Conservation (phyloP, 139 green algal genomes). For the Mychonastes homosphaera region DNA sequence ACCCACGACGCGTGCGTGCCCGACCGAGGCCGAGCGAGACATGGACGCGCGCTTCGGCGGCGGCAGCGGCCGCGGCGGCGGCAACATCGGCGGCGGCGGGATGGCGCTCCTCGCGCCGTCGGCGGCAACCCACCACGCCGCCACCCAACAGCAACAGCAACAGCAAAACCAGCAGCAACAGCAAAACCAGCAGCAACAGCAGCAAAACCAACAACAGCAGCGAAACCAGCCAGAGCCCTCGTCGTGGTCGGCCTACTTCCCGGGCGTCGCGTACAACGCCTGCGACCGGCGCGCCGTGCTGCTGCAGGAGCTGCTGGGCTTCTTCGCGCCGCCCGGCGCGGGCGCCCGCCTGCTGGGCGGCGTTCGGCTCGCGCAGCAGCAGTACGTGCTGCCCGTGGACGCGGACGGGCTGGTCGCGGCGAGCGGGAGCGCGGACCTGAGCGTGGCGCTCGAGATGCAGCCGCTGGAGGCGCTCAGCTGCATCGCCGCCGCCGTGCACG, state of each 20-base stretch:
- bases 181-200: no score
- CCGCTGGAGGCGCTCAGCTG: constrained; percentile 48
- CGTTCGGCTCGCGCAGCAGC: constrained; percentile 1
- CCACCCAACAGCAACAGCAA: no score
- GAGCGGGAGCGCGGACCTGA: constrained; percentile 31
- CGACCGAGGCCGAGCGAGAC: no score
- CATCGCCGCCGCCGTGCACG: constrained; percentile 35
- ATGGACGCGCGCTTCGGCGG: no score
- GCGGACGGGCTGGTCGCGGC: constrained; percentile 20
- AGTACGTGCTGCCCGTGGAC: constrained; percentile 26
- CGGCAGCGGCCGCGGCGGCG: no score
- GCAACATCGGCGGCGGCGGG: no score
- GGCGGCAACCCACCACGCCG: no score
- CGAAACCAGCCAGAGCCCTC: constrained; percentile 16
- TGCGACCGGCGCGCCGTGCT: constrained; percentile 35
- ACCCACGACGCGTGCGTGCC: no score
- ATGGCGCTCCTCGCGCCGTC: no score
- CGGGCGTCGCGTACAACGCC: constrained; percentile 12
- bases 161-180: no score
- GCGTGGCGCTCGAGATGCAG: constrained; percentile 34
- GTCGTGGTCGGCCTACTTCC: constrained; percentile 36
- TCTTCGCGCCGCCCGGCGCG: constrained; percentile 4
- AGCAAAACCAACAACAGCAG: no score
- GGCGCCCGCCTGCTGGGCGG: constrained; percentile 19
- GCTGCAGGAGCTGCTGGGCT: constrained; percentile 19